Conservation (phyloP, 1,139 yeast species). For the Debaryomycetaceae sp. region DNA sequence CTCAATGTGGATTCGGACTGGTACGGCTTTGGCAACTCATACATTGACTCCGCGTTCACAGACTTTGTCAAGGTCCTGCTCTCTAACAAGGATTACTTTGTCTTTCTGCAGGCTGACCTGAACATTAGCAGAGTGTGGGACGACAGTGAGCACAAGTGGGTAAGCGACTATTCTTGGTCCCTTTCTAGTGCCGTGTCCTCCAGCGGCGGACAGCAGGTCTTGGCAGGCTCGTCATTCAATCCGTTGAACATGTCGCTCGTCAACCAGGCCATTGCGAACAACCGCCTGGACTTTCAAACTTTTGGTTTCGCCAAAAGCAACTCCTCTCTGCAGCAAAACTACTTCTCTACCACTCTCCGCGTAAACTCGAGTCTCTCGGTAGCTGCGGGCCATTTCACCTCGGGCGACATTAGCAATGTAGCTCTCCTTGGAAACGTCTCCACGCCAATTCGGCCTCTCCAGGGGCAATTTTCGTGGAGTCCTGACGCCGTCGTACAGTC, state of each 20-base stretch:
- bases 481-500: slow-evolving; percentile 22
- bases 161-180: slow-evolving; percentile 22
- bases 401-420: slow-evolving; percentile 13
- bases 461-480: slow-evolving; percentile 26
- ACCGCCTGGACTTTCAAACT: slow-evolving; percentile 4
- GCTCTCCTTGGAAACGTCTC: slow-evolving; percentile 27
- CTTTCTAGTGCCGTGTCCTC: slow-evolving; percentile 23
- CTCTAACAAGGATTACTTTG: slow-evolving; percentile 23
- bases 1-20: slow-evolving; percentile 15
- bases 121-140: slow-evolving; percentile 29
- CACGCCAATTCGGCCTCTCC: slow-evolving; percentile 13
- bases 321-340: slow-evolving; percentile 23
- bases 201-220: slow-evolving; percentile 17
- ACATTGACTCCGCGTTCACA: slow-evolving; percentile 6
- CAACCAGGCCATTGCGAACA: slow-evolving; percentile 21
- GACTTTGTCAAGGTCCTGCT: slow-evolving; percentile 24
- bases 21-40: slow-evolving; percentile 32
- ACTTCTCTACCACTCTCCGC: slow-evolving; percentile 26
- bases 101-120: slow-evolving; percentile 19
- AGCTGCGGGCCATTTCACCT: slow-evolving; percentile 37
- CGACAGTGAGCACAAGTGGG: slow-evolving; percentile 21
- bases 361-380: slow-evolving; percentile 42
- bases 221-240: slow-evolving; percentile 31
- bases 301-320: slow-evolving; percentile 13
- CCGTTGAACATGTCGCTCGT: slow-evolving; percentile 21